These are phyloP conservation scores for Starmera stellimalicola DNA, from an alignment of 1,139 yeast genomes.

Conservation along the genomic window DNA sequence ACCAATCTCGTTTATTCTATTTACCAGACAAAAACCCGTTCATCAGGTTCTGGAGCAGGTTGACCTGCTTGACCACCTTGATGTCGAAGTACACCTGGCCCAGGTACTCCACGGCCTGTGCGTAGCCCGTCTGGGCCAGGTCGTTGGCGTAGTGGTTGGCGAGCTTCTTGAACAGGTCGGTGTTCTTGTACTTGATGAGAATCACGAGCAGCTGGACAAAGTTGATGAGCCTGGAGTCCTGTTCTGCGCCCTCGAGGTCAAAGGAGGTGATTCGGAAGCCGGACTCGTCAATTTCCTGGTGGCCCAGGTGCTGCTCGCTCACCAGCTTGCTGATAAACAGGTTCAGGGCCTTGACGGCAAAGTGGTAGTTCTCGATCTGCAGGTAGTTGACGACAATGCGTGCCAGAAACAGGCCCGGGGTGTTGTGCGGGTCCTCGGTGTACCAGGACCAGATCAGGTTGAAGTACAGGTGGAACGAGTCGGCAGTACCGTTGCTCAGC, in stretches of 20 bases:
- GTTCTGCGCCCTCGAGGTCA: too few species aligned
- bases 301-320: conserved; percentile 10
- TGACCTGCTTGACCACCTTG: conserved; percentile 45
- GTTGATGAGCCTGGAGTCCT: conserved; percentile 36
- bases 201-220: conserved; percentile 60
- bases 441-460: conserved; percentile 54
- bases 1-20: too few species aligned
- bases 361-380: conserved; percentile 52
- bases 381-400: conserved; percentile 67
- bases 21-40: conserved; percentile 61
- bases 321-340: conserved; percentile 29
- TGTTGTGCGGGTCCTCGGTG: conserved; percentile 21
- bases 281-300: conserved; percentile 7
- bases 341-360: conserved; percentile 36
- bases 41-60: conserved; percentile 79
- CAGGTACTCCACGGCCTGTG: conserved; percentile 39
- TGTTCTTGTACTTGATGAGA: conserved; percentile 48
- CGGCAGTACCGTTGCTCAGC: conserved; percentile 55
- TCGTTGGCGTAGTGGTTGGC: conserved; percentile 37
- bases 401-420: conserved; percentile 39
- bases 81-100: conserved; percentile 53
- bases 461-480: conserved; percentile 35
- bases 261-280: conserved; percentile 6
- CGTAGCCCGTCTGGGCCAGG: conserved; percentile 26
- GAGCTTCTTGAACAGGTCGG: conserved; percentile 43